Evolutionary conservation across 148 eudicot genomes (phyloP).

Genomic region (Salicornia ramosissima): DNA sequence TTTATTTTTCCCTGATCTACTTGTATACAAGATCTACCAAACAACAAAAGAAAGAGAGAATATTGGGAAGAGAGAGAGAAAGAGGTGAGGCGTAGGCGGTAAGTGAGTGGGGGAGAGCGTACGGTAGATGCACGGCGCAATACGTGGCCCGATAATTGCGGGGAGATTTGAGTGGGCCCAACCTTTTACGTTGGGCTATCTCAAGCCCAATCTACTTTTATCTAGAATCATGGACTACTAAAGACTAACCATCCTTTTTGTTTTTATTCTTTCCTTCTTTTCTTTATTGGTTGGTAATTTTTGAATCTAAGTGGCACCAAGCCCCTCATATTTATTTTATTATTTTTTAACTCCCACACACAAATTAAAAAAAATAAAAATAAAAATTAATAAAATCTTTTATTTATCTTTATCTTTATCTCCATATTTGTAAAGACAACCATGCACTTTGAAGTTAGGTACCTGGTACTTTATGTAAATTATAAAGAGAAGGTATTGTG

Average conservation of each 20-base stretch:
- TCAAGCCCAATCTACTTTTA: slow-evolving; percentile 4
- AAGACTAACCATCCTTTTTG: slow-evolving; percentile 11
- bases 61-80: too few species aligned
- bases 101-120: not conserved
- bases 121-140: slow-evolving; percentile 29
- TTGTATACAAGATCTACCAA: too few species aligned
- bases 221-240: slow-evolving; percentile 11
- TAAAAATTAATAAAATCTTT: too few species aligned
- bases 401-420: not conserved
- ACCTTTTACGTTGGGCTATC: not conserved
- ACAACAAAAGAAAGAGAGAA: too few species aligned
- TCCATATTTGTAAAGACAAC: slow-evolving; percentile 1
- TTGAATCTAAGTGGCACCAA: not conserved
- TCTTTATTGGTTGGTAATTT: slow-evolving; percentile 2
- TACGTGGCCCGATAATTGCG: slow-evolving; percentile 23
- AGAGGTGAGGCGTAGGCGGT: not conserved
- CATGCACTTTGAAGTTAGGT: slow-evolving; percentile 4
- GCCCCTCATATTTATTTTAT: too few species aligned
- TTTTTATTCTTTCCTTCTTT: not conserved
- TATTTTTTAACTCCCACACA: too few species aligned
- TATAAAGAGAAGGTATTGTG: too few species aligned
- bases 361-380: too few species aligned
- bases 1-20: too few species aligned
- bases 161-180: not conserved
- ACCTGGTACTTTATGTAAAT: too few species aligned